A percentile compares a stretch with the other conserved stretches of the same genome.
Evolutionary conservation across 768 basidiomycete species (phyloP).

Genomic region (Lactarius hatsudake): DNA sequence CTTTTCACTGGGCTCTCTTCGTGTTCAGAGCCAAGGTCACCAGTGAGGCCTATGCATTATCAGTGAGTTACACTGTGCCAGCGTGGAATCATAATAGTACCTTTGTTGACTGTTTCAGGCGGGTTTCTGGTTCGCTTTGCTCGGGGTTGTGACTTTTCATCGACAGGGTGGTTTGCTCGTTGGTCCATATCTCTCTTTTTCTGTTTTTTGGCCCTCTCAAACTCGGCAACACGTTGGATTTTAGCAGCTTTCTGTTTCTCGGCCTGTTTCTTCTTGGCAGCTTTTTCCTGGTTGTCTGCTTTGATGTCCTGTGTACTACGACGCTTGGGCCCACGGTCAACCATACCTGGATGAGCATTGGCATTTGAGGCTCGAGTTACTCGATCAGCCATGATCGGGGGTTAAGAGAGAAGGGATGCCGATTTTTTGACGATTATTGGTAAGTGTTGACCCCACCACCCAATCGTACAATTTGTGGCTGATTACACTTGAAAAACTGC

Average conservation of each 20-base stretch:
- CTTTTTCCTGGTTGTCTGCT: neutral
- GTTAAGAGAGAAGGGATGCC: neutral
- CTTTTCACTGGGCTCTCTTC: no score
- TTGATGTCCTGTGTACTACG: neutral
- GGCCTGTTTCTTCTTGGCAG: neutral
- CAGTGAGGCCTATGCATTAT: no score
- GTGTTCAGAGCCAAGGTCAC: neutral
- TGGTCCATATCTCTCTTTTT: neutral
- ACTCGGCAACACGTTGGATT: neutral
- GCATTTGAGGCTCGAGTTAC: neutral
- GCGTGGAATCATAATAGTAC: neutral
- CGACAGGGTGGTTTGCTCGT: neutral
- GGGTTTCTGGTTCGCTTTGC: neutral
- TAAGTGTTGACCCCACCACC: no score
- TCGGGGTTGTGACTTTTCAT: neutral
- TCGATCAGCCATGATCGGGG: neutral
- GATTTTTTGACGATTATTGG: no score
- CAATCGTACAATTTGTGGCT: no score
- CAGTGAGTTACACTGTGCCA: no score
- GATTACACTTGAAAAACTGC: no score
- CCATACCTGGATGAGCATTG: neutral
- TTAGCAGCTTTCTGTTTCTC: neutral
- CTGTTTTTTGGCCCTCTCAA: neutral
- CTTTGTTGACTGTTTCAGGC: neutral
- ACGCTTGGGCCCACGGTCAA: neutral